Evolutionary conservation across 2,329 filamentous ascomycete species (phyloP).

Genomic region (Trematosphaeria pertusa): DNA sequence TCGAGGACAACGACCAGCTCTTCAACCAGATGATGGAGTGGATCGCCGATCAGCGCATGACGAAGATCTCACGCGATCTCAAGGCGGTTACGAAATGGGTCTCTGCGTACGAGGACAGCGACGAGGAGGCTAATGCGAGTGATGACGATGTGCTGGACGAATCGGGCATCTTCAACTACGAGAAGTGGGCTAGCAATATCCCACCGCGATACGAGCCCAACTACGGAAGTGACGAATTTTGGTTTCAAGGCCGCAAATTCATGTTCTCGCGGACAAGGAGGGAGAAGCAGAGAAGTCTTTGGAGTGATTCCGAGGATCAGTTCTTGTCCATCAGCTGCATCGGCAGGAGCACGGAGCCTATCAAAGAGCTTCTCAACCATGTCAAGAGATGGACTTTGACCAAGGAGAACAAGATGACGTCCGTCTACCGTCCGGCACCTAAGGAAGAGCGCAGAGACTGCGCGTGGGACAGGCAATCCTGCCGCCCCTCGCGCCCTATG

Average conservation of each 20-base stretch:
- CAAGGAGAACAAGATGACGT: slow-evolving; percentile 53
- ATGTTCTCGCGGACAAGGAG: slow-evolving; percentile 50
- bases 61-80: slow-evolving; percentile 45
- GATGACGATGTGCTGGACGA: slow-evolving; percentile 48
- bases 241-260: slow-evolving; percentile 50
- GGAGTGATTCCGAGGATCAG: slow-evolving; percentile 46
- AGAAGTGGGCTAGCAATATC: slow-evolving; percentile 55
- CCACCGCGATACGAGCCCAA: slow-evolving; percentile 59
- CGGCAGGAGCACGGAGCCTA: slow-evolving; percentile 56
- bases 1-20: slow-evolving; percentile 54
- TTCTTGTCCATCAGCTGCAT: slow-evolving; percentile 55
- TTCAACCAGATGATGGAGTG: slow-evolving; percentile 53
- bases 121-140: slow-evolving; percentile 42
- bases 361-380: slow-evolving; percentile 55
- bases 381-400: slow-evolving; percentile 54
- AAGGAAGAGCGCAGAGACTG: slow-evolving; percentile 44
- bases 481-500: slow-evolving; percentile 73
- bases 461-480: slow-evolving; percentile 51
- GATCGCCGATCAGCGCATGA: slow-evolving; percentile 51
- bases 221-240: slow-evolving; percentile 55
- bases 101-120: slow-evolving; percentile 39
- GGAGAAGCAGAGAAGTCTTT: slow-evolving; percentile 30
- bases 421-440: slow-evolving; percentile 54
- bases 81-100: slow-evolving; percentile 51
- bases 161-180: slow-evolving; percentile 57